These are phyloP conservation scores for Piper betle DNA, from an alignment of 164 flowering plant genomes.

Conservation along the genomic window DNA sequence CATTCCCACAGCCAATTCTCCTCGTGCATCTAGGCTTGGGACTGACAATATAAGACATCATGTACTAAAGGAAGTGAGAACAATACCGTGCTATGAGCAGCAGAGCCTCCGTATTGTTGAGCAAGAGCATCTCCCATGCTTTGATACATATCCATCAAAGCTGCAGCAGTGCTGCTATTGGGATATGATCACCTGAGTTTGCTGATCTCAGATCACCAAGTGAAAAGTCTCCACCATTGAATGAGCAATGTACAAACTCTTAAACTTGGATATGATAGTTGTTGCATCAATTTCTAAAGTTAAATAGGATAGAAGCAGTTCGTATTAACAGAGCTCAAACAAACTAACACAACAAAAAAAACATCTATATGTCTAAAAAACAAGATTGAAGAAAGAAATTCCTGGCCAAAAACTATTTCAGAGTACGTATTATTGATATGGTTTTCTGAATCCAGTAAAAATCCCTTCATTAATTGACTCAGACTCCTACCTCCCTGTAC, in stretches of 20 bases:
- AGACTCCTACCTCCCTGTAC: constrained; percentile 48
- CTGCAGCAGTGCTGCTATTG: constrained; percentile 79
- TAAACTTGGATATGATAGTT: too few relatives aligned
- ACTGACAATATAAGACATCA: neutral
- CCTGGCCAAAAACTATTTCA: too few relatives aligned
- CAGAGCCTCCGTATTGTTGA: constrained; percentile 98
- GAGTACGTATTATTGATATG: too few relatives aligned
- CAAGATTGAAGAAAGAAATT: too few relatives aligned
- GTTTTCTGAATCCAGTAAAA: too few relatives aligned
- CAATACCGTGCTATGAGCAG: constrained; percentile 84
- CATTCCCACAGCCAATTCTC: too few relatives aligned
- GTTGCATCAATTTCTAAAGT: too few relatives aligned
- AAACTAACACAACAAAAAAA: too few relatives aligned
- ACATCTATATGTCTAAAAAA: too few relatives aligned
- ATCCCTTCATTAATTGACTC: neutral
- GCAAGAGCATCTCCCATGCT: constrained; percentile 98
- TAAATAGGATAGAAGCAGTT: too few relatives aligned
- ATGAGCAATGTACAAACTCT: neutral
- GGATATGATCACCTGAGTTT: constrained; percentile 62
- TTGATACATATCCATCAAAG: constrained; percentile 95
- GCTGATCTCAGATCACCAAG: constrained; percentile 59
- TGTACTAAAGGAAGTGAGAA: neutral
- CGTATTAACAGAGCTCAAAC: too few relatives aligned
- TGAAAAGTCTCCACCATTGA: constrained; percentile 45
- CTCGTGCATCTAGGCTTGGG: too few relatives aligned